A percentile compares a stretch with the other conserved stretches of the same genome.
Conservation (phyloP, 176 grass and related monocot genomes). For the Poa pratensis region DNA sequence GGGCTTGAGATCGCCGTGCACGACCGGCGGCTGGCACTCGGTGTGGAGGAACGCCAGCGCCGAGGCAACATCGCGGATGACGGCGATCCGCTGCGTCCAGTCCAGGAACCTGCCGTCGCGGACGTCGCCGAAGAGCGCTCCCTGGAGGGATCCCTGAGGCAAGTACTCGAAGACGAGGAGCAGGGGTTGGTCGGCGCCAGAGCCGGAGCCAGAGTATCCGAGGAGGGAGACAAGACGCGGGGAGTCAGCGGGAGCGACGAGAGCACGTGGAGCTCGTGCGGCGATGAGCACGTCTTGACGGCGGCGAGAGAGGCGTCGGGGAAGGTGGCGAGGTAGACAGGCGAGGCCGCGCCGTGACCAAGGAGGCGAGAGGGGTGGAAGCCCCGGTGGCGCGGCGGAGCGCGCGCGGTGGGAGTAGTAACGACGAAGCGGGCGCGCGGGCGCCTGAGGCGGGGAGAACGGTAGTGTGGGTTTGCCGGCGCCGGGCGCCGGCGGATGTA, state of each 20-base stretch:
- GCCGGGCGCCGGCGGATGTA: slow-evolving; percentile 10
- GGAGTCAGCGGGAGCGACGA: slow-evolving; percentile 39
- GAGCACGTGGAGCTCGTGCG: slow-evolving; percentile 58
- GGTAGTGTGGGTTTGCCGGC: slow-evolving; percentile 9
- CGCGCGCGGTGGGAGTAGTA: slow-evolving; percentile 43
- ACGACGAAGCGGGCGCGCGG: slow-evolving; percentile 18
- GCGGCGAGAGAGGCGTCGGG: slow-evolving; percentile 55
- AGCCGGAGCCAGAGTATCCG: slow-evolving; percentile 41
- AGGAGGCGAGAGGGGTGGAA: slow-evolving; percentile 70
- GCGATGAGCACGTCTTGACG: slow-evolving; percentile 48
- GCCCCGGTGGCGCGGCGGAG: slow-evolving; percentile 56
- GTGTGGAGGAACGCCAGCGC: slow-evolving; percentile 77
- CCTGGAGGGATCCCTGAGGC: slow-evolving; percentile 73
- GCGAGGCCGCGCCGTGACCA: slow-evolving; percentile 69
- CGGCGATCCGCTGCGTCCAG: slow-evolving; percentile 54
- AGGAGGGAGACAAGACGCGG: slow-evolving; percentile 59
- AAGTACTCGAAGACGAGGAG: slow-evolving; percentile 74
- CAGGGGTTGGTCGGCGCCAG: slow-evolving; percentile 27
- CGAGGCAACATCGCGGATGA: slow-evolving; percentile 65
- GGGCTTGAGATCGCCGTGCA: slow-evolving; percentile 93
- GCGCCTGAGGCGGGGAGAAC: slow-evolving; percentile 10
- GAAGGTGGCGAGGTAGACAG: slow-evolving; percentile 63
- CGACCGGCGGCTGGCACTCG: slow-evolving; percentile 71
- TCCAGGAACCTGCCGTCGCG: slow-evolving; percentile 35
- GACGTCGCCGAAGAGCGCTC: slow-evolving; percentile 49